A percentile compares a stretch with the other conserved stretches of the same genome.
Evolutionary conservation across 1,284 basidiomycete species (phyloP).

Genomic region (Cutaneotrichosporon spelunceum): DNA sequence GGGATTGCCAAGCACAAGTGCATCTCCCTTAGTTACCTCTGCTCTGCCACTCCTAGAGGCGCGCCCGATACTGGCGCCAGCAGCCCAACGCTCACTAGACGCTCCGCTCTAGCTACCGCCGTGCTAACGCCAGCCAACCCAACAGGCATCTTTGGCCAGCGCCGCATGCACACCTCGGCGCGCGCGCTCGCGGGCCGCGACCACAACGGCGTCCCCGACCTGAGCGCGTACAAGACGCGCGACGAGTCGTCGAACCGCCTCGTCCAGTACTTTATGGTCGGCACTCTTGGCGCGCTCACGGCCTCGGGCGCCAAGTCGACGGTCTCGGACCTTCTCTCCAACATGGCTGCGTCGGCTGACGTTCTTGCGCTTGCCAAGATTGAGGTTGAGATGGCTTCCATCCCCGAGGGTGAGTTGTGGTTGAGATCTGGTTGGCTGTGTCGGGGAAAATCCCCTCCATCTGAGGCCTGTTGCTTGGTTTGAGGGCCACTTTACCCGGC

Average conservation of each 20-base stretch:
- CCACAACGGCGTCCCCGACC: constrained; percentile 77
- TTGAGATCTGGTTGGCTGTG: neutral
- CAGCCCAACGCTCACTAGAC: too few species aligned
- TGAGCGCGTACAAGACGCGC: constrained; percentile 73
- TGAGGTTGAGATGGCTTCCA: constrained; percentile 84
- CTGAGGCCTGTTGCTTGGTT: neutral
- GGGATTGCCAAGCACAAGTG: too few species aligned
- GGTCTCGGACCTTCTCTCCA: constrained; percentile 89
- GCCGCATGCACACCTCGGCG: constrained; percentile 57
- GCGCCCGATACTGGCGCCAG: too few species aligned
- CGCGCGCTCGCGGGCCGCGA: constrained; percentile 50
- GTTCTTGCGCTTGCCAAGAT: constrained; percentile 98
- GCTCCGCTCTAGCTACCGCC: too few species aligned
- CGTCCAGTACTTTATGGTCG: constrained; percentile 96
- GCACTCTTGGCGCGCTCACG: constrained; percentile 87
- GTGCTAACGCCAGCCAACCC: constrained; percentile 45
- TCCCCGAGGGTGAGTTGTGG: constrained; percentile 84
- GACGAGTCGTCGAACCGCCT: constrained; percentile 70
- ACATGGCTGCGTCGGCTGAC: constrained; percentile 96
- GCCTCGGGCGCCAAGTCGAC: constrained; percentile 92
- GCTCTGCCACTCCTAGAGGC: too few species aligned
- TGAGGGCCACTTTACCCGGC: too few species aligned
- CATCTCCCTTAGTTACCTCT: too few species aligned
- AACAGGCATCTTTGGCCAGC: constrained; percentile 60
- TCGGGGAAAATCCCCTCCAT: neutral